A percentile compares a stretch with the other conserved stretches of the same genome.
phyloP scores from a whole-genome alignment of 192 early-diverging fungal species.

The Obelidium mucronatum region DNA sequence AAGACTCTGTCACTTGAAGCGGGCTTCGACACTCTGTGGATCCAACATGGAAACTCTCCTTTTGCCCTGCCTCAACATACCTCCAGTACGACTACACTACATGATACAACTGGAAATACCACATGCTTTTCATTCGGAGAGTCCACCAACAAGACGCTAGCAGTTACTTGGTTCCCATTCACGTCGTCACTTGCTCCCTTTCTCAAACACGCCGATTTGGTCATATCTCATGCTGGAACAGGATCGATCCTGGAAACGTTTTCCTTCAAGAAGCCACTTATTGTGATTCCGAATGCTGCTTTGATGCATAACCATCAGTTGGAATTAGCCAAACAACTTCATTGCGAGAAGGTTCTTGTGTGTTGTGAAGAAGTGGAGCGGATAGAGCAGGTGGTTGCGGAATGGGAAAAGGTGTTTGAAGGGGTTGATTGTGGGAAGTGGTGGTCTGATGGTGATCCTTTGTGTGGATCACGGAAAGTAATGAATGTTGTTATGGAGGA shows the following conservation, averaged over 20 bases:
- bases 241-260: slow-evolving; percentile 83
- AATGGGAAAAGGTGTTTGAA: background rate
- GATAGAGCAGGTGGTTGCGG: slow-evolving; percentile 2
- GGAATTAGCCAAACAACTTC: slow-evolving; percentile 80
- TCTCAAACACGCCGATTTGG: slow-evolving; percentile 69
- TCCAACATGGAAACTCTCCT: slow-evolving; percentile 73
- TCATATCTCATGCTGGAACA: slow-evolving; percentile 88
- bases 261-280: slow-evolving; percentile 62
- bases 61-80: background rate
- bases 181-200: slow-evolving; percentile 58
- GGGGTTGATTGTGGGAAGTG: background rate
- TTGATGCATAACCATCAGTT: slow-evolving; percentile 90
- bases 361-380: slow-evolving; percentile 29
- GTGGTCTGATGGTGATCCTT: background rate
- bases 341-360: slow-evolving; percentile 60
- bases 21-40: slow-evolving; percentile 61
- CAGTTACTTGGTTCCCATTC: slow-evolving; percentile 57
- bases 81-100: slow-evolving; percentile 39
- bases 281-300: slow-evolving; percentile 78
- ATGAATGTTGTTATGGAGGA: slow-evolving; percentile 8
- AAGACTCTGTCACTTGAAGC: slow-evolving; percentile 44
- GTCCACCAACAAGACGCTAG: background rate
- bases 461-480: background rate
- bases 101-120: no score
- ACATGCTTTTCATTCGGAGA: background rate